Base-by-base conservation (phyloP, 371 early-diverging fungal species). In the Mortierella sp. region DNA sequence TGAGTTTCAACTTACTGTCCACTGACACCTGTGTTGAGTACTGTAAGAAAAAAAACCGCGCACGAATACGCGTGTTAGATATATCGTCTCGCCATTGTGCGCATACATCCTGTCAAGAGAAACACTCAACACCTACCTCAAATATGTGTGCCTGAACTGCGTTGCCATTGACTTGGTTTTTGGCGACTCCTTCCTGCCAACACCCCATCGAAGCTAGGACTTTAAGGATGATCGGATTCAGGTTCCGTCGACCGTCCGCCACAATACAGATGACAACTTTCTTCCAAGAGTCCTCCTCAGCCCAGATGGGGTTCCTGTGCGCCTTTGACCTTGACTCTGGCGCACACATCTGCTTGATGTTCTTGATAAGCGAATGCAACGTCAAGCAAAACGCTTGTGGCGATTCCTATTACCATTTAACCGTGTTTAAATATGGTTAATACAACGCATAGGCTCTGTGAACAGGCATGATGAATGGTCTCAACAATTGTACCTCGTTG, bases 121-220 rank as follows among this genome's bases (percentile, higher is more conserved):
- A 6, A 47, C 9, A 7, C 47, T 1, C 47, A 31, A 52, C 47
- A 0, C 16, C 31, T 86, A 82, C 87, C 76, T 86, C 87, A 54
- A 86, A 86, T 31, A 98, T 78, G 82, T 98, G 98, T 9, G 96
- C 97, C 76, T 91, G 88, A 7, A 94, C 94, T 5, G 89, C 89
- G 45, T 89, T 81, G 47, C 89, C 89, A 58, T 91, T 90, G 68
- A 96, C 92, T 19, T 90, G 81, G 76, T 92, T 93, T 78, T 94
- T 94, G 74, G 94, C 94, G 3, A 98, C 91, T 42, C 97, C 98
- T 76, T 98, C 97, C 89, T 97, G 98, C 90, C 95, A 98, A n/a
- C 94, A 93, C 5, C 98, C 98, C 91, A 97, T 91, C 50, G 96
- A 87, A 19, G 96, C 97, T 34, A 98, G 91, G 73, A 96, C 92